phyloP scores from a whole-genome alignment of 768 basidiomycete genomes.

The Rhizopogon vinicolor region DNA sequence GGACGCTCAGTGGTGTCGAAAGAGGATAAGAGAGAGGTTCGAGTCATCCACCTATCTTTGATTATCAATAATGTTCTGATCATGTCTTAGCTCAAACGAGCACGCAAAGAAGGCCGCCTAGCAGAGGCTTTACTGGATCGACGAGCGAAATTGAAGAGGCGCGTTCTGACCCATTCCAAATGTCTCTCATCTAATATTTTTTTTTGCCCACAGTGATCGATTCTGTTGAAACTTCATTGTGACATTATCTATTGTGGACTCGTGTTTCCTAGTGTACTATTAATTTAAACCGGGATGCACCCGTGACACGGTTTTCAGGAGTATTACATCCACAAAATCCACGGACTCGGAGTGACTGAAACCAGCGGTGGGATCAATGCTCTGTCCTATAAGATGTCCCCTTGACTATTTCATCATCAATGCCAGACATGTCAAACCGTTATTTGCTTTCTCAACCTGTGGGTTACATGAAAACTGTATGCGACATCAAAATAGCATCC shows the following conservation, averaged over 20 bases:
- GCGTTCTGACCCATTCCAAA: conserved; percentile 6
- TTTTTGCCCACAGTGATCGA: conserved; percentile 31
- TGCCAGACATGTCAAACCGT: not conserved
- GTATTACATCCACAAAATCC: too few relatives aligned
- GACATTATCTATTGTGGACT: conserved; percentile 5
- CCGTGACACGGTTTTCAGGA: not conserved
- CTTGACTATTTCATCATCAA: not conserved
- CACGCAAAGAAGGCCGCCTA: conserved; percentile 73
- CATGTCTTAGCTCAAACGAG: conserved; percentile 62
- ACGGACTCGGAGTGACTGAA: too few relatives aligned
- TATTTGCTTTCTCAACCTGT: not conserved
- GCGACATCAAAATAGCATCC: not conserved
- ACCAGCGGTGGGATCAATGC: not conserved
- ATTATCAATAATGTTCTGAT: conserved; percentile 2
- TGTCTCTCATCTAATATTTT: conserved; percentile 3
- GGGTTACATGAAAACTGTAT: not conserved
- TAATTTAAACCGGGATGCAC: not conserved
- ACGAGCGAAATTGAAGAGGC: conserved; percentile 82
- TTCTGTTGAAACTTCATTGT: conserved; percentile 32
- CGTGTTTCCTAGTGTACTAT: not conserved
- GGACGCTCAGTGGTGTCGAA: conserved; percentile 65
- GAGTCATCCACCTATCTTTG: conserved; percentile 13
- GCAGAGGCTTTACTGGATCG: conserved; percentile 79
- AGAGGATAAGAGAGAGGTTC: conserved; percentile 70
- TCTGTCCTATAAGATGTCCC: not conserved